These are phyloP conservation scores for Psilocybe sp. DNA, from an alignment of 768 basidiomycete species.

Conservation along the genomic window DNA sequence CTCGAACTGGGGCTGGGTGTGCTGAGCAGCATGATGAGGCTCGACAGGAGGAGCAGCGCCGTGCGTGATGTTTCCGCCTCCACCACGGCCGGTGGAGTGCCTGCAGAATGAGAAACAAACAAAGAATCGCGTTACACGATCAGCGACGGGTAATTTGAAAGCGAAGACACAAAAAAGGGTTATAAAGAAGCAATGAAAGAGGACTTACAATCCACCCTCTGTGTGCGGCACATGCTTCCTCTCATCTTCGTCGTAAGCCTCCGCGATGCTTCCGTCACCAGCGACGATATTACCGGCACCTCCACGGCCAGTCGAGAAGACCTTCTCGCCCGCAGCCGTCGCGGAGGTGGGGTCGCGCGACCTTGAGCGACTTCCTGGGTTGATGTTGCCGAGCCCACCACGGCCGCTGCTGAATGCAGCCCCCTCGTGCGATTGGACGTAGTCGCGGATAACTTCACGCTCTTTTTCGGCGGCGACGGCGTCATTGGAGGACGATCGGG, in stretches of 20 bases:
- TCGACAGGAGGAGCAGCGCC: constrained; percentile 37
- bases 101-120: constrained; percentile 23
- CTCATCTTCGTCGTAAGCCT: constrained; percentile 21
- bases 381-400: constrained; percentile 63
- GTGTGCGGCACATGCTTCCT: constrained; percentile 5
- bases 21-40: constrained; percentile 16
- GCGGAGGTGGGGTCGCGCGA: constrained; percentile 36
- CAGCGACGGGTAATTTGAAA: neutral
- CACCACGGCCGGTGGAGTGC: constrained; percentile 70
- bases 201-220: neutral
- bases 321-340: neutral
- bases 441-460: constrained; percentile 33
- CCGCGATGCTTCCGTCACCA: constrained; percentile 22
- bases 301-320: constrained; percentile 58
- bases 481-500: constrained; percentile 12
- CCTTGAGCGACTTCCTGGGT: constrained; percentile 35
- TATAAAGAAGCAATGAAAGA: neutral
- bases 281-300: constrained; percentile 56
- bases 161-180: neutral
- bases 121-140: no score
- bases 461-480: constrained; percentile 38
- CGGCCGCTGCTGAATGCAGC: constrained; percentile 58
- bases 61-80: constrained; percentile 56
- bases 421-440: constrained; percentile 26
- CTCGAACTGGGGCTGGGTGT: constrained; percentile 23